Conservation (phyloP, 805 yeast genomes). For the Starmerella roubikii region DNA sequence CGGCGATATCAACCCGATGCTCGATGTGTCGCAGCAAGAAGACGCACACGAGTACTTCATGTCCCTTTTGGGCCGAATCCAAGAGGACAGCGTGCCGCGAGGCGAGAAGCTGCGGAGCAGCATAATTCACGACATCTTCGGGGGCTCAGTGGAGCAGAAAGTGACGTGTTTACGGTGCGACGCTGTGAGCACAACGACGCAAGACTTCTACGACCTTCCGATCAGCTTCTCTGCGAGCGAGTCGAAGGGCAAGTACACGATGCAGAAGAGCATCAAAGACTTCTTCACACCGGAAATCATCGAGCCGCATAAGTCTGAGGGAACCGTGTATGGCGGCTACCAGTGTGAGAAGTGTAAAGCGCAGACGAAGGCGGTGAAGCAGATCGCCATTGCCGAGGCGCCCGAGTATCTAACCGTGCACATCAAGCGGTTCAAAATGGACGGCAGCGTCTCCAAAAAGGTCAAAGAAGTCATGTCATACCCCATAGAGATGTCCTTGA, state of each 20-base stretch:
- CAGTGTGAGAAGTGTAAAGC: slow-evolving; percentile 75
- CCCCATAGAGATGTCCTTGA: slow-evolving; percentile 61
- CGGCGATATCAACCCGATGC: slow-evolving; percentile 84
- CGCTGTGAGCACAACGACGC: slow-evolving; percentile 73
- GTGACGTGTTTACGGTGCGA: slow-evolving; percentile 75
- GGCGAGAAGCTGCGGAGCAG: slow-evolving; percentile 74
- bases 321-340: slow-evolving; percentile 35
- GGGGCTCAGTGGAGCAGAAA: slow-evolving; percentile 73
- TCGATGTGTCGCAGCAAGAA: slow-evolving; percentile 96
- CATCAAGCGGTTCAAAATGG: slow-evolving; percentile 77
- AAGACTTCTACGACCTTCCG: slow-evolving; percentile 86
- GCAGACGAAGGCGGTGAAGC: slow-evolving; percentile 64
- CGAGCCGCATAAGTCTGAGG: slow-evolving; percentile 32
- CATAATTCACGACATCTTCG: slow-evolving; percentile 83
- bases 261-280: slow-evolving; percentile 62
- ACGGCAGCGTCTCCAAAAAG: slow-evolving; percentile 46
- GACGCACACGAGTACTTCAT: slow-evolving; percentile 95
- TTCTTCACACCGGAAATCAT: slow-evolving; percentile 75
- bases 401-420: slow-evolving; percentile 85
- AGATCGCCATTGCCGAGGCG: slow-evolving; percentile 57
- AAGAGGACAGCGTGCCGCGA: slow-evolving; percentile 84
- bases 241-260: slow-evolving; percentile 38
- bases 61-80: slow-evolving; percentile 77
- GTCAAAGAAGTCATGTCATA: slow-evolving; percentile 77
- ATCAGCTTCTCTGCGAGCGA: slow-evolving; percentile 43